Base-by-base conservation (phyloP, 805 yeast species). In the Saturnispora galanensis region DNA sequence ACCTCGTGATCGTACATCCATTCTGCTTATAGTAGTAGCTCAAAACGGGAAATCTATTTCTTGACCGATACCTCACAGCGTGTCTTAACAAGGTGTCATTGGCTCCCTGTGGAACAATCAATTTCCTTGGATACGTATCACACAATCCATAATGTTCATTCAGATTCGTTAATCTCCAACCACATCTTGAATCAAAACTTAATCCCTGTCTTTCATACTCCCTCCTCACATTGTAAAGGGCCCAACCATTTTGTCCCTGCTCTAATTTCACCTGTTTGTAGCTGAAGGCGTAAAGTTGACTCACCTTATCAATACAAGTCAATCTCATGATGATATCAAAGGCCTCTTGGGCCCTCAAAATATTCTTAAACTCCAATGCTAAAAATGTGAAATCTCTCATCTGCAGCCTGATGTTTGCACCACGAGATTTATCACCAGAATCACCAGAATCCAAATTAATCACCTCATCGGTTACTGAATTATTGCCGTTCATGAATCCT, bases 311-410 rank as follows among this genome's bases (percentile, higher is more conserved):
- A 52, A 80, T 54, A 53, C 80, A 69, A 1, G 90, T 81, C 38
- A 85, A 67, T 40, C 73, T 74, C 66, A 81, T 72, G 41, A 93
- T 68, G 45, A 84, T 77, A 33, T 81, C 84, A 58, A 72, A 86
- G 1, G 81, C 95, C 44, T 82, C 90, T 29, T 67, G 66, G 46
- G 94, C 83, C 30, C 75, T 70, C 8, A 59, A 51, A 34, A 77
- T 80, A 52, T 72, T 70, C 17, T 59, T 59, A 57, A 93, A 85
- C 56, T 85, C 93, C 52, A 90, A 72, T 9, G 94, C 78, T 42
- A 88, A 68, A 55, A 75, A 83, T 15, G 89, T 81, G 62, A 85
- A 90, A 61, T 90, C 97, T 50, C 87, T 78, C 57, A 96, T 85
- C 34, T 79, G 74, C 10, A 90, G 57, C 39, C 94, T 74, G 38